Evolutionary conservation across 306 rosid species (phyloP), one percentile per base, ranked within the genome.

Genomic region (Trifolium repens): DNA sequence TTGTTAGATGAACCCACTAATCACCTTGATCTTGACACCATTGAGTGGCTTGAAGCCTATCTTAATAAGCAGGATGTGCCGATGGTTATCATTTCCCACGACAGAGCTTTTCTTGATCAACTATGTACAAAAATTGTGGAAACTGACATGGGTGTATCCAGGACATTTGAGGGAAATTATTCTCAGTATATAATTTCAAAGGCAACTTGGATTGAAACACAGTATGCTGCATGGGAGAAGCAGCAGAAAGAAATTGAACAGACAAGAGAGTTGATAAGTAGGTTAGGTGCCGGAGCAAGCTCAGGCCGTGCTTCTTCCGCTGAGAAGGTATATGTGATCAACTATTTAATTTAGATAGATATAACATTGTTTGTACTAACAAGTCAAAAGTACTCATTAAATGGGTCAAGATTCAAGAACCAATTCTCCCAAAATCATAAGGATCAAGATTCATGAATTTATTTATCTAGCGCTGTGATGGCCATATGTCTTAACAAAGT

Each of bases 71-170:
- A 94, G 76, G 96, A 89, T 55, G 97, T 94, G 84, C 99, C 99
- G 0, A 91, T 94, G 99, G 99, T 90, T 74, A 90, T 94, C 79
- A 92, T 94, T 81, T 94, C 99, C 60, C 99, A 94, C 72, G 99
- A 91, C 84, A 80, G 99, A 81, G 99, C 99, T 78, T 91, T 94
- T 82, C 96, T 94, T 8, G 99, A 94, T 84, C 99, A 92, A 78
- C 91, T 94, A 71, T 94, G 99, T 82, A 92, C 97, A 15, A 94
- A 94, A 84, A 94, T 94, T 74, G 99, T 94, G 93, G 99, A 94
- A 82, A 94, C 99, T 71, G 99, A 92, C 69, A 86, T 94, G 96
- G 99, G 97, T 62, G 89, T 92, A 22, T 82, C 96, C 69, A 89
- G 96, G 73, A 94, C 96, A 9, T 94, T 53, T 62, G 92, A 74